Base-by-base conservation (phyloP, 352 stramenopile genomes). In the Phytophthora europaea region DNA sequence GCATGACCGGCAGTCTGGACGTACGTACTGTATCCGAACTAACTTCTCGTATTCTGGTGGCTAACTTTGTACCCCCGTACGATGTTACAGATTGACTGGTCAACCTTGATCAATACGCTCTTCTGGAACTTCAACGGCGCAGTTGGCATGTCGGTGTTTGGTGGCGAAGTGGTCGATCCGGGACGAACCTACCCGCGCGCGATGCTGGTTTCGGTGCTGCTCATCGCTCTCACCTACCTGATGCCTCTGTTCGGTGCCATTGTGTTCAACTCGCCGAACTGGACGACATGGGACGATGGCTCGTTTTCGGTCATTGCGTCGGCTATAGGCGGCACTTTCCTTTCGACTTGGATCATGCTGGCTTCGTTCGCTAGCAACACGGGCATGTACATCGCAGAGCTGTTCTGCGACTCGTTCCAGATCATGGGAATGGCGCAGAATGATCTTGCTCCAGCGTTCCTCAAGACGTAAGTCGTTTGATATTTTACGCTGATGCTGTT, bases 51-150 rank as follows among this genome's bases (percentile, higher is more conserved):
- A 43, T 43, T 43, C 13, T n/a, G 43, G 43, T 23, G 20, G 6
- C 61, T 71, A 67, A 66, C 48, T 22, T 3, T 70, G 22, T 54
- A 3, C 13, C 15, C 9, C 12, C 33, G 12, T 73, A 31, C 45
- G 36, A 34, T 52, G 23, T 15, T 15, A 26, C 31, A 73, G 65
- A 66, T 77, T 45, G 63, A 77, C 36, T 77, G 70, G 91, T 81
- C 89, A n/a, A 81, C 84, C 16, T 94, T 96, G 45, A 78, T 98
- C 43, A 98, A 98, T 71, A 98, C 97, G 61, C 80, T 99, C n/a
- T 99, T 98, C 80, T 99, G 97, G 97, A 98, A 98, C 81, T 92
- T 97, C 57, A 98, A 98, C 74, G 94, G 90, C 16, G 98, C 94
- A 61, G 94, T 98, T 57, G 79, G 72, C 23, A 94, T 93, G 31